Base-by-base conservation (phyloP, 2,329 filamentous ascomycete species). In the Botrytis sinoallii region DNA sequence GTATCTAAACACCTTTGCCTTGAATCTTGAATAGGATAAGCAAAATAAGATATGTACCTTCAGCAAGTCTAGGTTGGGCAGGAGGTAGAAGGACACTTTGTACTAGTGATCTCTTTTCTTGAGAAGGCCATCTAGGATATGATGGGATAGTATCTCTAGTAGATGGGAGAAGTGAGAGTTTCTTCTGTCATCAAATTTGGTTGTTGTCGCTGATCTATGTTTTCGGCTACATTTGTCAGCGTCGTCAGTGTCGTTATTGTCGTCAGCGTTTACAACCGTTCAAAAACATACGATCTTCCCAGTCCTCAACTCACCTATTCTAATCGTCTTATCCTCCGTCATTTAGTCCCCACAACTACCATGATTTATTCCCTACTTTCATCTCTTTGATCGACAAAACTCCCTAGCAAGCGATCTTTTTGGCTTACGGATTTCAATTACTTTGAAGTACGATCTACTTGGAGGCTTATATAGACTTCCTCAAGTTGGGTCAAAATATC, bases 251-350 rank as follows among this genome's bases (percentile, higher is more conserved):
- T 55, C 4, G 25, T 22, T 9, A 22, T 46, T 9, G 22, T 52
- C n/a, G 1, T 55, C 25, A 16, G 12, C 25, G 3, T 6, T 0
- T n/a, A 18, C n/a, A 29, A 55, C 8, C 25, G 29, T 55, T 29
- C 6, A 29, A 18, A n/a, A 55, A 8, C 2, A 29, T n/a, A 29
- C 12, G 8, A 16, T 55, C 2, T 29, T 55, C n/a, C 14, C 1
- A 55, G 12, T 52, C 22, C 4, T 52, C 22, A n/a, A 4, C 4
- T 14, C 48, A n/a, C 22, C 12, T 14, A 52, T n/a, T 7, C 14
- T 12, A 0, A 10, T 14, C 1, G 22, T 52, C 1, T n/a, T n/a
- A 0, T 52, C 10, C 46, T 52, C 48, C 9, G 0, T 14, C 0
- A 52, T n/a, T 25, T 12, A n/a, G 4, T 0, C 3, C 48, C 25